A percentile compares a stretch with the other conserved stretches of the same genome.
phyloP scores from a whole-genome alignment of 148 eudicot genomes.

The Spergularia marina region DNA sequence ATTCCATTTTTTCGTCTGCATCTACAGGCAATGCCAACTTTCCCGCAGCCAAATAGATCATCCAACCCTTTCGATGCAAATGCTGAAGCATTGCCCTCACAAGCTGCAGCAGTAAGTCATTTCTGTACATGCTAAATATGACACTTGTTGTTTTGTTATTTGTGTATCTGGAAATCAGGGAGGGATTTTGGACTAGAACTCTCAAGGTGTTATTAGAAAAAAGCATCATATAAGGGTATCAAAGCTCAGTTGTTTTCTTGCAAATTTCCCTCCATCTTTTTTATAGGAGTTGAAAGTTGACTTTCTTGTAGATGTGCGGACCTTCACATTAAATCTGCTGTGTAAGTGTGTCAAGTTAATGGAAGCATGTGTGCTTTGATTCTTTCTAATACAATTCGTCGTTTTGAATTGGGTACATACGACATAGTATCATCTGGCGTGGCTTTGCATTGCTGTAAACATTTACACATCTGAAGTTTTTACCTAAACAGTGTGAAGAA shows the following conservation, averaged over 20 bases:
- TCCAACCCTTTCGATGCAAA: conserved; percentile 77
- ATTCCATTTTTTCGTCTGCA: conserved; percentile 17
- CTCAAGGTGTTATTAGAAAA: background rate
- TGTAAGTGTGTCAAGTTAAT: background rate
- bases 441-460: background rate
- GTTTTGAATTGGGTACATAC: background rate
- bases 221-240: background rate
- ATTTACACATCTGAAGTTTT: background rate
- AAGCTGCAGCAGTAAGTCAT: conserved; percentile 50
- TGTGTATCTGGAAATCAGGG: background rate
- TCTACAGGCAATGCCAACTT: conserved; percentile 51
- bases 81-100: conserved; percentile 50
- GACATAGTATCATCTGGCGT: background rate
- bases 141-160: background rate
- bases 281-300: background rate
- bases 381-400: background rate
- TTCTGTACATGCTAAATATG: conserved; percentile 8
- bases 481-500: background rate
- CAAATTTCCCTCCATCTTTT: background rate
- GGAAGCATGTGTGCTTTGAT: background rate
- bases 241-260: background rate
- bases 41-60: conserved; percentile 44
- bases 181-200: background rate
- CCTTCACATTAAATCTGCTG: background rate
- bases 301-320: background rate